A percentile compares a stretch with the other conserved stretches of the same genome.
Conservation (phyloP, 2,329 filamentous ascomycete species). For the Talaromyces albobiverticillius region DNA sequence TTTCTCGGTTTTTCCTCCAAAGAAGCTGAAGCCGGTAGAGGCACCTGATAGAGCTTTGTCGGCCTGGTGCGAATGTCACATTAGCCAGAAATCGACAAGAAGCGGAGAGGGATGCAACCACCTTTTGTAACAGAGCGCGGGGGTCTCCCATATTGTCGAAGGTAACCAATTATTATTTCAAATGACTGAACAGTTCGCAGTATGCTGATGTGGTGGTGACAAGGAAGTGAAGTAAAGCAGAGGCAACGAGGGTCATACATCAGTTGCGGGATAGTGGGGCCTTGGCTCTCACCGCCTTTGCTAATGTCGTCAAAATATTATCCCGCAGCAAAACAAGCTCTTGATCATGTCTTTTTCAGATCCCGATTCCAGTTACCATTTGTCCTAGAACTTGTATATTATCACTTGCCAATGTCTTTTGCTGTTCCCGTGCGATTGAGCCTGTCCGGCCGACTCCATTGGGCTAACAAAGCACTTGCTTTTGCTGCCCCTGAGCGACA, state of each 20-base stretch:
- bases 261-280: neutral
- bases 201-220: too few relatives aligned
- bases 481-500: neutral
- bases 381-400: too few relatives aligned
- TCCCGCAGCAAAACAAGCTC: neutral
- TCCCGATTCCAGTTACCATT: too few relatives aligned
- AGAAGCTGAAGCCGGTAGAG: slow-evolving; percentile 79
- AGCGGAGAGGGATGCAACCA: slow-evolving; percentile 42
- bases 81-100: slow-evolving; percentile 20
- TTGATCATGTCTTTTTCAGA: too few relatives aligned
- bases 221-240: too few relatives aligned
- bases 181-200: neutral
- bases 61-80: slow-evolving; percentile 58
- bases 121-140: slow-evolving; percentile 74
- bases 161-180: neutral
- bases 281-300: neutral
- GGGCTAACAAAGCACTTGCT: neutral
- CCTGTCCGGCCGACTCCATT: neutral
- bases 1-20: slow-evolving; percentile 83
- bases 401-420: slow-evolving; percentile 3
- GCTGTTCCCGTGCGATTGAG: neutral
- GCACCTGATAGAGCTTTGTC: slow-evolving; percentile 77
- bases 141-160: slow-evolving; percentile 66
- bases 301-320: neutral
- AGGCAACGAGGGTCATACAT: neutral